phyloP scores from a whole-genome alignment of 768 basidiomycete genomes.

The Lactifluus pinguis region DNA sequence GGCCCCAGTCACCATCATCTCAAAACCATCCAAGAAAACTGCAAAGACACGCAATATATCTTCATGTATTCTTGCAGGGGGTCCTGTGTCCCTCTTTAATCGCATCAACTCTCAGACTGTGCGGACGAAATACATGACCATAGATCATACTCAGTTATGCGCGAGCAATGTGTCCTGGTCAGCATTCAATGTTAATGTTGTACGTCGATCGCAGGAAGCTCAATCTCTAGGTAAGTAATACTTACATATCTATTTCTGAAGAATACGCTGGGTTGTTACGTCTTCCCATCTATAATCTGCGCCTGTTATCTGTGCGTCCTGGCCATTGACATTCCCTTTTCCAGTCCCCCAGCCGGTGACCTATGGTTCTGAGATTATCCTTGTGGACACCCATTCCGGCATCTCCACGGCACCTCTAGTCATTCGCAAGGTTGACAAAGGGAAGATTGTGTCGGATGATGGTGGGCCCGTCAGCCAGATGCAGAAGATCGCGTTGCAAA shows the following conservation, averaged over 20 bases:
- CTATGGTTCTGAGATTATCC: slow-evolving; percentile 82
- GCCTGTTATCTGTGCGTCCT: background rate
- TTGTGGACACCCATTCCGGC: slow-evolving; percentile 79
- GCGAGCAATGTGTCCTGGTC: slow-evolving; percentile 92
- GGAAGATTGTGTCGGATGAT: slow-evolving; percentile 76
- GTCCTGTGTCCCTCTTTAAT: slow-evolving; percentile 89
- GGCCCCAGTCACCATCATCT: slow-evolving; percentile 87
- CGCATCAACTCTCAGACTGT: slow-evolving; percentile 96
- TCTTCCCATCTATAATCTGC: slow-evolving; percentile 5
- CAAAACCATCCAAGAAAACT: slow-evolving; percentile 95
- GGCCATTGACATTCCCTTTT: background rate
- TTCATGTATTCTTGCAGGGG: slow-evolving; percentile 82
- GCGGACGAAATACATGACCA: slow-evolving; percentile 95
- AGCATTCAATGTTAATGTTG: slow-evolving; percentile 87
- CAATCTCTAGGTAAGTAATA: slow-evolving; percentile 55
- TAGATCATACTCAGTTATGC: slow-evolving; percentile 73
- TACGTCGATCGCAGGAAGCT: slow-evolving; percentile 61
- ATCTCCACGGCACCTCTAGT: slow-evolving; percentile 79
- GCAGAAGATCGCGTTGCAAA: slow-evolving; percentile 90
- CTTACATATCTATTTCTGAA: slow-evolving; percentile 29
- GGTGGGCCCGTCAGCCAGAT: slow-evolving; percentile 92
- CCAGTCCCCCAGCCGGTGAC: slow-evolving; percentile 74
- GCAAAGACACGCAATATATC: slow-evolving; percentile 90
- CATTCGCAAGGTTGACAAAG: slow-evolving; percentile 90
- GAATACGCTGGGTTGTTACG: slow-evolving; percentile 1